Conservation (phyloP, 352 stramenopile species). For the Ophiocytium majus region DNA sequence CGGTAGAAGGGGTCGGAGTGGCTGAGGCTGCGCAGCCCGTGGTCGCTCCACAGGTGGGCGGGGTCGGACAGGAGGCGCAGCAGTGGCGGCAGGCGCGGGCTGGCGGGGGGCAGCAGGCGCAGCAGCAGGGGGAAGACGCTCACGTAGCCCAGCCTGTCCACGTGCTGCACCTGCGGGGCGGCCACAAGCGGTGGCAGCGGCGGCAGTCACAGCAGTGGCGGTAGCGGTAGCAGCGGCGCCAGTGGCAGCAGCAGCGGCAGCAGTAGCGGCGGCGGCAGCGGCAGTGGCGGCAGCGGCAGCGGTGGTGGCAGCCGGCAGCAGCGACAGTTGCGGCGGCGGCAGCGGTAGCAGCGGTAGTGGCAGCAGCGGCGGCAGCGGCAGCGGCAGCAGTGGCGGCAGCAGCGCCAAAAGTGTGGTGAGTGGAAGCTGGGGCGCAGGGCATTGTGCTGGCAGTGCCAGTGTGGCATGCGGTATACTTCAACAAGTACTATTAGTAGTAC, state of each 20-base stretch:
- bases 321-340: background rate
- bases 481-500: too few species aligned
- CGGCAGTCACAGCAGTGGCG: too few species aligned
- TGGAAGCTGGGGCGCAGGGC: too few species aligned
- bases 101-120: slow-evolving; percentile 36
- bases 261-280: too few species aligned
- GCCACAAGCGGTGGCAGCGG: too few species aligned
- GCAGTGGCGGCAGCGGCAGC: too few species aligned
- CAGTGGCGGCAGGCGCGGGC: slow-evolving; percentile 35
- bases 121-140: slow-evolving; percentile 35
- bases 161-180: slow-evolving; percentile 44
- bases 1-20: slow-evolving; percentile 52
- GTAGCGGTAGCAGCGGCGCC: too few species aligned
- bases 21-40: slow-evolving; percentile 16
- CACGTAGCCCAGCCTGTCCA: slow-evolving; percentile 47
- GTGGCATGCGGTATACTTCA: too few species aligned
- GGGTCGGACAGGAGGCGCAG: slow-evolving; percentile 32
- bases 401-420: background rate
- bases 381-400: background rate
- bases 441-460: too few species aligned
- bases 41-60: background rate
- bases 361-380: background rate
- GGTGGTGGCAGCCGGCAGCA: background rate
- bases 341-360: background rate
- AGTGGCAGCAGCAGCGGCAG: too few species aligned